These are phyloP conservation scores for Gillenia trifoliata DNA, from an alignment of 306 rosid genomes.

Conservation along the genomic window DNA sequence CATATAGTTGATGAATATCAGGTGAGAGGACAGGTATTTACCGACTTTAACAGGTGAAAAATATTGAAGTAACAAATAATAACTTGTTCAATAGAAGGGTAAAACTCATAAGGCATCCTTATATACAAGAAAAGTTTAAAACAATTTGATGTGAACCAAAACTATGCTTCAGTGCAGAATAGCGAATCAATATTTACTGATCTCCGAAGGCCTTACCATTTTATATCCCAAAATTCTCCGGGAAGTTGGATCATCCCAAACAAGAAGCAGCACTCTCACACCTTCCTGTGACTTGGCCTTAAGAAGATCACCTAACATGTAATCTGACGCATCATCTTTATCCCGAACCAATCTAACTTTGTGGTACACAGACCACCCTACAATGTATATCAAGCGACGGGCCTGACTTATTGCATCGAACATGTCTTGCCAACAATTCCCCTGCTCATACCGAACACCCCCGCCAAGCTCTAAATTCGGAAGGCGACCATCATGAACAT, in stretches of 20 bases:
- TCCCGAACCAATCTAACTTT: conserved; percentile 62
- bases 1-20: background rate
- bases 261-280: conserved; percentile 79
- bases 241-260: conserved; percentile 96
- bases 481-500: conserved; percentile 51
- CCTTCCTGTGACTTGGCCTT: conserved; percentile 83
- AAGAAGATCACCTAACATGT: conserved; percentile 68
- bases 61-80: background rate
- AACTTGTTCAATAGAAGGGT: background rate
- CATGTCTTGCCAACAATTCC: conserved; percentile 70
- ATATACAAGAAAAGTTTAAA: background rate
- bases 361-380: conserved; percentile 88
- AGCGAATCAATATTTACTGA: background rate
- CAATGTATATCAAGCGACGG: conserved; percentile 61
- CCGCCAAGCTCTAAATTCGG: conserved; percentile 47
- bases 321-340: conserved; percentile 18
- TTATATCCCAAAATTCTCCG: conserved; percentile 54
- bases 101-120: background rate
- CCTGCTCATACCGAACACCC: conserved; percentile 40
- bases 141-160: background rate
- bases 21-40: background rate
- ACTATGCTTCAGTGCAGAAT: background rate
- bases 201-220: conserved; percentile 42
- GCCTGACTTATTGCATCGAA: conserved; percentile 68
- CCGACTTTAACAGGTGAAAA: background rate